phyloP scores from a whole-genome alignment of 371 early-diverging fungal species.

The Apophysomyces variabilis region DNA sequence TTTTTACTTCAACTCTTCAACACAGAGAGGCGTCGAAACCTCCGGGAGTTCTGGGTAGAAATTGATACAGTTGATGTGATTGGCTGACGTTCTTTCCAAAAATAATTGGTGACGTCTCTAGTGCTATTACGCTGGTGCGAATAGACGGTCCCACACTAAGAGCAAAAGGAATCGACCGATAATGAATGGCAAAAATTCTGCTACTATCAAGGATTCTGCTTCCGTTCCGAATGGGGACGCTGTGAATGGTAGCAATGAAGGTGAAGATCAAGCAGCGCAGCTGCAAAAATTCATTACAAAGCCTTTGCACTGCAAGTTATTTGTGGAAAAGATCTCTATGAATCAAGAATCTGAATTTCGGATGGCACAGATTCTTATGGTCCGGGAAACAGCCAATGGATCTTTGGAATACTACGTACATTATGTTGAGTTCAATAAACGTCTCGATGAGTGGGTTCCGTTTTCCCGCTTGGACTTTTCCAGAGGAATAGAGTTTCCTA shows the following conservation, averaged over 20 bases:
- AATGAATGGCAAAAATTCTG: neutral
- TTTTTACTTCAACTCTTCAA: no score
- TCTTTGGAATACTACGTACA: conserved; percentile 94
- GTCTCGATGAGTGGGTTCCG: conserved; percentile 98
- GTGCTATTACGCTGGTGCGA: no score
- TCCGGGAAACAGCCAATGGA: conserved; percentile 60
- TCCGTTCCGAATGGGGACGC: neutral
- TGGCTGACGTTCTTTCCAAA: no score
- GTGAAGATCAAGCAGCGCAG: conserved; percentile 10
- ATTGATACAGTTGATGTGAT: no score
- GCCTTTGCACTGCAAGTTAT: conserved; percentile 70
- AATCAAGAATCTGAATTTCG: conserved; percentile 67
- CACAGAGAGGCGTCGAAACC: no score
- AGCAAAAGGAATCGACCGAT: neutral
- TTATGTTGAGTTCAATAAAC: conserved; percentile 98
- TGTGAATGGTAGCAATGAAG: neutral
- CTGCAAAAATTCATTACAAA: conserved; percentile 35
- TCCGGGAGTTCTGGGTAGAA: no score
- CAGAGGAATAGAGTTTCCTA: conserved; percentile 79
- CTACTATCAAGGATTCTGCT: neutral
- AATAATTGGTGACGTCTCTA: no score
- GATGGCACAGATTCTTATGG: conserved; percentile 92
- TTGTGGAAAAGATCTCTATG: conserved; percentile 66
- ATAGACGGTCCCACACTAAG: neutral
- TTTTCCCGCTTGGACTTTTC: conserved; percentile 73